Evolutionary conservation across 768 basidiomycete species (phyloP).

Genomic region (Pulveroboletus ravenelii): DNA sequence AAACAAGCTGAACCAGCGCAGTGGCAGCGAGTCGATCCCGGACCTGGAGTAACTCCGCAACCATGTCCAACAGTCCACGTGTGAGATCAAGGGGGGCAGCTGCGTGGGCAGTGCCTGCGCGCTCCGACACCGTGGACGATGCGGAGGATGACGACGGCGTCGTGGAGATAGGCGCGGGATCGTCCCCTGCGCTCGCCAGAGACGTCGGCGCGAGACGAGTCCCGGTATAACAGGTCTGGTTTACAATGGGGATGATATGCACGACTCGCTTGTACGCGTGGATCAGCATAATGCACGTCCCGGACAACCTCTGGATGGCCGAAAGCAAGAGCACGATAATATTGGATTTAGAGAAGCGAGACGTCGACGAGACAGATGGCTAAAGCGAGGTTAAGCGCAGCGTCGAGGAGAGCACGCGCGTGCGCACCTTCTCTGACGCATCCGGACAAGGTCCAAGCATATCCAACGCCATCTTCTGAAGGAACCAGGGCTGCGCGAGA

Average conservation of each 20-base stretch:
- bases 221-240: slow-evolving; percentile 32
- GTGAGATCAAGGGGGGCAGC: slow-evolving; percentile 32
- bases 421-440: slow-evolving; percentile 18
- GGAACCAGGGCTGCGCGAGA: slow-evolving; percentile 87
- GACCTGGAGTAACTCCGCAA: slow-evolving; percentile 47
- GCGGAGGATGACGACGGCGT: slow-evolving; percentile 22
- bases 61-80: slow-evolving; percentile 40
- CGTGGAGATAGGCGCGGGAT: not conserved
- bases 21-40: slow-evolving; percentile 46
- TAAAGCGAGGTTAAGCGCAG: slow-evolving; percentile 5
- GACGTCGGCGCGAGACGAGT: not conserved
- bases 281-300: slow-evolving; percentile 61
- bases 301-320: slow-evolving; percentile 66
- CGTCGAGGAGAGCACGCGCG: not conserved
- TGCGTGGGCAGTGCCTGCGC: not conserved
- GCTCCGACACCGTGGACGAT: slow-evolving; percentile 22
- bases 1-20: slow-evolving; percentile 41
- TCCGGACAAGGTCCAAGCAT: slow-evolving; percentile 49
- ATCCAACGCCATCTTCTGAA: slow-evolving; percentile 65
- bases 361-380: slow-evolving; percentile 20
- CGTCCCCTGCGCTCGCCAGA: not conserved
- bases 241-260: slow-evolving; percentile 61
- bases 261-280: slow-evolving; percentile 63
- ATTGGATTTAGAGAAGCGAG: slow-evolving; percentile 42
- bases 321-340: slow-evolving; percentile 70